Evolutionary conservation across 2,329 filamentous ascomycete genomes (phyloP), one percentile per base, ranked within the genome.

Genomic region (Penicillium capsulatum): DNA sequence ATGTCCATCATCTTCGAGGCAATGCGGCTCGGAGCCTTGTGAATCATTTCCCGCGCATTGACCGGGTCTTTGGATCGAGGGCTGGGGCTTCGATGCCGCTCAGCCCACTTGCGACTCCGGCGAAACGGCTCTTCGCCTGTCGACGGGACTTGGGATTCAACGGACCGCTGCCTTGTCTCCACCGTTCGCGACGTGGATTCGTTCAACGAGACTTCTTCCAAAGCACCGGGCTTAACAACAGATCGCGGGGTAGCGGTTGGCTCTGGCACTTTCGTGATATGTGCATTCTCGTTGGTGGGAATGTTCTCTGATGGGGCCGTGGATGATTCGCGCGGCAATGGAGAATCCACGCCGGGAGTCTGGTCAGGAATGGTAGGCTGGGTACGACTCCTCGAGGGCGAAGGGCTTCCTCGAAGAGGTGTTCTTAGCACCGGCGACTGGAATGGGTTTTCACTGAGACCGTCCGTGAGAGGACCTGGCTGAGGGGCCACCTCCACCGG

Each of bases 141-240:
- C 31, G 45, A 39, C 9, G 34, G 38, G 24, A 45, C 33, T 20
- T 40, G 13, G 13, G 47, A 37, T 33, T 44, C 55, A 13, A 34
- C 11, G 3, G 44, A 46, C 17, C 27, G 39, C 6, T 46, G 35
- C 40, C 51, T 45, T 22, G 36, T 30, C 29, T 51, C 42, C n/a
- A 41, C 40, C 28, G 37, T 43, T 29, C 50, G 45, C 15, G 47
- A 37, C 26, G 45, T 48, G 3, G 65, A 58, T 42, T 67, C 65
- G 40, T 69, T 67, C 8, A 60, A 44, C 1, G 63, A 56, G n/a
- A 68, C 53, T 40, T 67, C 65, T 47, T 65, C 65, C 29, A 68
- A 49, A 3, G 58, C 65, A 36, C 52, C 59, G 8, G 54, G 42
- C 35, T 58, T 63, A 10, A 44, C 39, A 4, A 42, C 43, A 36